These are phyloP conservation scores for Fonsecaea erecta DNA, from an alignment of 2,329 filamentous ascomycete genomes.

Conservation along the genomic window DNA sequence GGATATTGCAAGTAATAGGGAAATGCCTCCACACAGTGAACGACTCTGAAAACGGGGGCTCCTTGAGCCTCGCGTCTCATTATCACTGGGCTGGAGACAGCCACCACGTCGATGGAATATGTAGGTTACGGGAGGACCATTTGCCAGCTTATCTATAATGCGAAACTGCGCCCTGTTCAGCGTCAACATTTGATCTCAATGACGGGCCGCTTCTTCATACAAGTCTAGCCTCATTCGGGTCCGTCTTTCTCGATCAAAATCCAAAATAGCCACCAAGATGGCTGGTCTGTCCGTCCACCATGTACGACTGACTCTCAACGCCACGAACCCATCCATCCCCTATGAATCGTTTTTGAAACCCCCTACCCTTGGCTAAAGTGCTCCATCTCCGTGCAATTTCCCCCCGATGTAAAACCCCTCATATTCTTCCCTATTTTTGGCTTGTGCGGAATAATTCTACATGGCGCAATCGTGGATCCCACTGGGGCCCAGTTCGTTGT, in stretches of 20 bases:
- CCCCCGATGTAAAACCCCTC: background rate
- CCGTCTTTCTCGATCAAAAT: background rate
- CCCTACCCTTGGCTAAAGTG: background rate
- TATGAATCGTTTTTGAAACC: background rate
- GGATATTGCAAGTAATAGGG: too few species aligned
- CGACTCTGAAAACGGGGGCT: too few species aligned
- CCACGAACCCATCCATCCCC: background rate
- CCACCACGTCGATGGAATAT: too few species aligned
- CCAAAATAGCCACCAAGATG: background rate
- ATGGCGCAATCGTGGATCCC: conserved; percentile 64
- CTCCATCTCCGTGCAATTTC: background rate
- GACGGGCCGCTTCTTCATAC: too few species aligned
- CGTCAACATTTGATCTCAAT: background rate
- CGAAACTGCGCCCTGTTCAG: background rate
- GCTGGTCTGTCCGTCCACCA: background rate
- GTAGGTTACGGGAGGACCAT: background rate
- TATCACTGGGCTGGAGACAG: too few species aligned
- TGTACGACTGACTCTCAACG: background rate
- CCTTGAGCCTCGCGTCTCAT: too few species aligned
- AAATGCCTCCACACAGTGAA: too few species aligned
- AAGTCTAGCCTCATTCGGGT: background rate
- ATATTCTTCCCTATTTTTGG: background rate
- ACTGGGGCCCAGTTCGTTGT: conserved; percentile 68
- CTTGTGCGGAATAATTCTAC: conserved; percentile 35
- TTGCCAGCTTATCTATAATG: background rate